These are phyloP conservation scores for Parafenestella ontariensis DNA, from an alignment of 2,329 filamentous ascomycete species.

Conservation along the genomic window DNA sequence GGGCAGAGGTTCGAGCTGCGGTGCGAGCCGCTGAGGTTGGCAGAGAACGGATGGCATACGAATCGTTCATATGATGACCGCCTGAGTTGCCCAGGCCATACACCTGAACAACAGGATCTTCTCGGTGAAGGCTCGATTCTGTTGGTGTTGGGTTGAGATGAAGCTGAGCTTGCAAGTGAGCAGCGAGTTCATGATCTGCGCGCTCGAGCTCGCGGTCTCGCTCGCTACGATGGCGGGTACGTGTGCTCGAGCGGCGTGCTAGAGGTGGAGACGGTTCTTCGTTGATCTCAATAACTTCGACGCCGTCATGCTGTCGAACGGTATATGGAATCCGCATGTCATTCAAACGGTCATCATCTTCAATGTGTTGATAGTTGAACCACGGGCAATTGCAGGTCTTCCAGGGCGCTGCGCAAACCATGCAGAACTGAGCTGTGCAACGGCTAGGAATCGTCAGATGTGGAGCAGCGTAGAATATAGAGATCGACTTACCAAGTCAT, in stretches of 20 bases:
- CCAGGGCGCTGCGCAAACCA: slow-evolving; percentile 83
- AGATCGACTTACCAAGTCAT: slow-evolving; percentile 79
- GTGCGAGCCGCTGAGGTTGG: slow-evolving; percentile 38
- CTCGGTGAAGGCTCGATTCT: slow-evolving; percentile 32
- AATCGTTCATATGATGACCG: slow-evolving; percentile 67
- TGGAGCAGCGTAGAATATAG: slow-evolving; percentile 9
- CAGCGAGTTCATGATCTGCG: slow-evolving; percentile 59
- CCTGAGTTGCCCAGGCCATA: slow-evolving; percentile 61
- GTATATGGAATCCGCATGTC: slow-evolving; percentile 45
- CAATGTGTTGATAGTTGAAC: slow-evolving; percentile 68
- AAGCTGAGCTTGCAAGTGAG: slow-evolving; percentile 58
- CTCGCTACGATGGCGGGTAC: slow-evolving; percentile 32
- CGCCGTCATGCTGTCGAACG: slow-evolving; percentile 27
- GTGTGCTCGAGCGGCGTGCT: slow-evolving; percentile 35
- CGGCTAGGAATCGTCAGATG: slow-evolving; percentile 57
- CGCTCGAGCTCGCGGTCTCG: slow-evolving; percentile 54
- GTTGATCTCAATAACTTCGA: slow-evolving; percentile 43
- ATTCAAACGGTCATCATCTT: slow-evolving; percentile 61
- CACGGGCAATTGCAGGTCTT: slow-evolving; percentile 83
- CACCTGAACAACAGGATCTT: slow-evolving; percentile 55
- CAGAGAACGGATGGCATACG: slow-evolving; percentile 43
- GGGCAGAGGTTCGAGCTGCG: slow-evolving; percentile 30
- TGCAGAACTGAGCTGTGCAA: slow-evolving; percentile 85
- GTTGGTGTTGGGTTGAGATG: slow-evolving; percentile 33
- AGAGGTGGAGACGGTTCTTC: slow-evolving; percentile 32